Conservation (phyloP, 148 eudicot genomes). For the Silene latifolia region DNA sequence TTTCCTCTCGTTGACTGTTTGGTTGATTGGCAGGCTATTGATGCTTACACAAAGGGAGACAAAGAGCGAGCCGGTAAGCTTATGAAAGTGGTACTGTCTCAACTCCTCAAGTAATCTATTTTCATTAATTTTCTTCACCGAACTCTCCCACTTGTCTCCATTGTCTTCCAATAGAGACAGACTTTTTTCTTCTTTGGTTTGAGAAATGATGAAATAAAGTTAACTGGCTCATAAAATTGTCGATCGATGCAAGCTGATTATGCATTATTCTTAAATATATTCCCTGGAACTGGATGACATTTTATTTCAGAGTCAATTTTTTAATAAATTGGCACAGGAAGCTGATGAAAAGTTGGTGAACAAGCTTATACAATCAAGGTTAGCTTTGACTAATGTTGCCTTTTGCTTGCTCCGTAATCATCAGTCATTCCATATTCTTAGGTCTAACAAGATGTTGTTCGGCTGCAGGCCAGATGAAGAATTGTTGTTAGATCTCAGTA, state of each 20-base stretch:
- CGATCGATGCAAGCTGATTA: background rate
- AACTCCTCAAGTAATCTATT: background rate
- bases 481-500: constrained; percentile 44
- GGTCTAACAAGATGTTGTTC: background rate
- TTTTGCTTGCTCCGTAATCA: background rate
- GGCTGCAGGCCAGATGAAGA: constrained; percentile 35
- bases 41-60: constrained; percentile 52
- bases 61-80: constrained; percentile 42
- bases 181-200: background rate
- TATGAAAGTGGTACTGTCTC: constrained; percentile 47
- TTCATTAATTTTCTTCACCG: too few species aligned
- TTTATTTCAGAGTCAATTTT: constrained; percentile 65
- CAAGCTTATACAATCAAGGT: constrained; percentile 52
- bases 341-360: constrained; percentile 59
- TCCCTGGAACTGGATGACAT: constrained; percentile 4
- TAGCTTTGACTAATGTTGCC: background rate
- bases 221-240: background rate
- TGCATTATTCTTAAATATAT: background rate
- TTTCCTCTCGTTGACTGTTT: constrained; percentile 1
- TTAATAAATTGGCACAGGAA: constrained; percentile 51
- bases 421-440: background rate
- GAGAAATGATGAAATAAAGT: background rate
- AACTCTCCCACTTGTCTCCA: too few species aligned
- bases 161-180: too few species aligned
- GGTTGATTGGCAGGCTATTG: constrained; percentile 53